Evolutionary conservation across 2,329 filamentous ascomycete species (phyloP).

Genomic region (Curvularia spicifera): DNA sequence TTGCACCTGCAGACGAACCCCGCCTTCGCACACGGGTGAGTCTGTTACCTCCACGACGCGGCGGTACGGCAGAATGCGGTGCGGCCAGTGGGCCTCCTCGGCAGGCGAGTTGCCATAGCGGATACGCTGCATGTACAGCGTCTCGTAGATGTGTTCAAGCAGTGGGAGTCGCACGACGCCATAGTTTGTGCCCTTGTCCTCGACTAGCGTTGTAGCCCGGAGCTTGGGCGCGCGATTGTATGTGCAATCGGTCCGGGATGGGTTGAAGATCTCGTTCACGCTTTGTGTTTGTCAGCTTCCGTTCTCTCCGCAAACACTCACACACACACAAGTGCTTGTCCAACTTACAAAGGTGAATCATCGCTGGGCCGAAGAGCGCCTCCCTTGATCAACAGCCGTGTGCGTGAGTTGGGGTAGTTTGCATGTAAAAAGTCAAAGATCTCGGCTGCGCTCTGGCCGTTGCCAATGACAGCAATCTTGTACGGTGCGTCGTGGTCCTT

Average conservation of each 20-base stretch:
- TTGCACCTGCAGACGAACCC: slow-evolving; percentile 58
- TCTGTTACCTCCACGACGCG: slow-evolving; percentile 69
- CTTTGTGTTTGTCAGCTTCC: slow-evolving; percentile 59
- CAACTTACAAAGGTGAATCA: slow-evolving; percentile 88
- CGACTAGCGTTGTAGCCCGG: slow-evolving; percentile 66
- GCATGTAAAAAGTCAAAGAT: slow-evolving; percentile 89
- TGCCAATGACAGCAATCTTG: slow-evolving; percentile 83
- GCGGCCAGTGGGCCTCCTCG: slow-evolving; percentile 78
- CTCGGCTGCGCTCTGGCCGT: slow-evolving; percentile 91
- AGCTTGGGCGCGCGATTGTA: slow-evolving; percentile 70
- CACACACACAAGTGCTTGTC: background rate
- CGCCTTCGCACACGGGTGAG: slow-evolving; percentile 40
- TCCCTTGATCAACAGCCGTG: slow-evolving; percentile 79
- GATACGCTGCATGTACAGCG: slow-evolving; percentile 84
- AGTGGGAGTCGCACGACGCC: slow-evolving; percentile 90
- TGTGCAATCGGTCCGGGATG: slow-evolving; percentile 77
- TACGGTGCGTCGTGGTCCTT: slow-evolving; percentile 64
- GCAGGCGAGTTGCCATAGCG: slow-evolving; percentile 60
- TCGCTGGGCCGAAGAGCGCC: slow-evolving; percentile 88
- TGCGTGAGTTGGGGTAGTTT: slow-evolving; percentile 81
- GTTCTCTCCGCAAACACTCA: background rate
- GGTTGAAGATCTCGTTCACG: slow-evolving; percentile 97
- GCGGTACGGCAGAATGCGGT: slow-evolving; percentile 76
- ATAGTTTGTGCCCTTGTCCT: slow-evolving; percentile 89
- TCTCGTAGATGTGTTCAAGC: slow-evolving; percentile 86